Evolutionary conservation across 371 early-diverging fungal genomes (phyloP), one percentile per base, ranked within the genome.

Genomic region (Mortierella polycephala): DNA sequence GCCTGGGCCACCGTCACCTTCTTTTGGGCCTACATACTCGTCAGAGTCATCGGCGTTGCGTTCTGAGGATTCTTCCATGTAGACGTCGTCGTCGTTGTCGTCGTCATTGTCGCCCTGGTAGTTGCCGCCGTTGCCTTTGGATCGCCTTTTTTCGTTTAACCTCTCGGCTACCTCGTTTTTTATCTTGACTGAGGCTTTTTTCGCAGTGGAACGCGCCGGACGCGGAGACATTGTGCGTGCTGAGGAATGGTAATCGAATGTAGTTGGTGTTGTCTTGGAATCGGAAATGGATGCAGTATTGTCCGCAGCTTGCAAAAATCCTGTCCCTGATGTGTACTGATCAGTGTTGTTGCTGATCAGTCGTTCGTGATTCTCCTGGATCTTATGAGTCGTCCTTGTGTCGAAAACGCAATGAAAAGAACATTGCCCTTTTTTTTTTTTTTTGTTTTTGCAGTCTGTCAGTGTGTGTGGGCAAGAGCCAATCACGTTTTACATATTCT

Each of bases 221-320:
- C 73, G 73, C 49, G 65, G 62, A 14, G 65, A 60, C 71, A 70
- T 70, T 16, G 47, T 40, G 61, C 23, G n/a, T n/a, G n/a, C n/a
- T n/a, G n/a, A n/a, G n/a, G n/a, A n/a, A n/a, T n/a, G n/a, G n/a
- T n/a, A n/a, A n/a, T n/a, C n/a, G n/a, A n/a, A n/a, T n/a, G n/a
- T n/a, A n/a, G n/a, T n/a, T n/a, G n/a, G n/a, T n/a, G n/a, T n/a
- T n/a, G n/a, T n/a, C n/a, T n/a, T n/a, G n/a, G n/a, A n/a, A n/a
- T n/a, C n/a, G n/a, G n/a, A n/a, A n/a, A n/a, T n/a, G n/a, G n/a
- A n/a, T n/a, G n/a, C n/a, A n/a, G n/a, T n/a, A n/a, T n/a, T n/a
- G n/a, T n/a, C n/a, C n/a, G n/a, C n/a, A n/a, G n/a, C n/a, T n/a
- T n/a, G n/a, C n/a, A n/a, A n/a, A n/a, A n/a, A n/a, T n/a, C n/a